Conservation (phyloP, 2,329 filamentous ascomycete species). For the Colletotrichum nymphaeae region DNA sequence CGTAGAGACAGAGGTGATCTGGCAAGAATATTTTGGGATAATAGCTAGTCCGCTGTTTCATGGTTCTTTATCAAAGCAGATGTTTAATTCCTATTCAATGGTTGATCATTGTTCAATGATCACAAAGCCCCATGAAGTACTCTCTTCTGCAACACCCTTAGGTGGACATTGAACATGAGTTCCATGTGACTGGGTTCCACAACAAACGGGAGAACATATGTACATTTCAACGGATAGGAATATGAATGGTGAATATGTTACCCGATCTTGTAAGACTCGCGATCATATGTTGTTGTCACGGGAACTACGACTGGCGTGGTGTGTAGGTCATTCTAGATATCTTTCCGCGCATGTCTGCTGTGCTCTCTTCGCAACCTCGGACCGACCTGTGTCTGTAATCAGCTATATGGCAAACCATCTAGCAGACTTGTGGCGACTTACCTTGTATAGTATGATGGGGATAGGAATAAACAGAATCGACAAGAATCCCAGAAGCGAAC, state of each 20-base stretch:
- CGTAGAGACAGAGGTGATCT: too few species aligned
- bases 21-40: too few species aligned
- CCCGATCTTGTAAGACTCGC: neutral
- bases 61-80: too few species aligned
- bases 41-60: too few species aligned
- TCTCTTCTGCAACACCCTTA: too few species aligned
- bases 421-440: neutral
- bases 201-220: too few species aligned
- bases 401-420: neutral
- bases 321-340: neutral
- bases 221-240: too few species aligned
- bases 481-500: slow-evolving; percentile 32
- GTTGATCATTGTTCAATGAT: too few species aligned
- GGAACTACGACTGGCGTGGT: neutral
- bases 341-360: slow-evolving; percentile 18
- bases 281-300: neutral
- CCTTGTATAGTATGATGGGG: slow-evolving; percentile 18
- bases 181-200: too few species aligned
- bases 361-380: neutral
- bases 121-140: too few species aligned
- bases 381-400: neutral
- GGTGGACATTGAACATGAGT: too few species aligned
- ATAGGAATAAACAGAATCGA: slow-evolving; percentile 12
- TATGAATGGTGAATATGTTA: neutral
- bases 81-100: too few species aligned